These are phyloP conservation scores for Agroathelia rolfsii DNA, from an alignment of 1,284 basidiomycete genomes.

Conservation along the genomic window DNA sequence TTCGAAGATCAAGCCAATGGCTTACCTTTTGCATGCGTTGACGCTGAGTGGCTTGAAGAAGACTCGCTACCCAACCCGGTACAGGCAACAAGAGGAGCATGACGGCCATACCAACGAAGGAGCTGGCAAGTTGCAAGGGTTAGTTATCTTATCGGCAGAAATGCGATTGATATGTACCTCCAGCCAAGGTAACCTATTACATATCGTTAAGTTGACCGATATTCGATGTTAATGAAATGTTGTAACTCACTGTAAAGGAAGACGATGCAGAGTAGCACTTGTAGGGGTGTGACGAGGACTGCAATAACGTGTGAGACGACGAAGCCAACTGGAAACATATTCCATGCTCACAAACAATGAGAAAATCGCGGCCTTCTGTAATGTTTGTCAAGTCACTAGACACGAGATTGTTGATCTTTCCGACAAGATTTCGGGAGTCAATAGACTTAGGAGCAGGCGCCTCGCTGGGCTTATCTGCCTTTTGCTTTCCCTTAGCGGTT, in stretches of 20 bases:
- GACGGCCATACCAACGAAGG: constrained; percentile 39
- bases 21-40: constrained; percentile 21
- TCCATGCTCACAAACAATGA: constrained; percentile 19
- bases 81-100: constrained; percentile 46
- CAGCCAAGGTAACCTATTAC: constrained; percentile 29
- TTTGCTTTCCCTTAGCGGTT: constrained; percentile 13
- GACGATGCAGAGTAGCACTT: constrained; percentile 30
- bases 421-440: constrained; percentile 31
- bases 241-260: constrained; percentile 33
- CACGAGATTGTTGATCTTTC: constrained; percentile 51
- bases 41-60: constrained; percentile 24
- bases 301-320: constrained; percentile 5
- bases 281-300: constrained; percentile 33
- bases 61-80: constrained; percentile 32
- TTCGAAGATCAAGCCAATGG: too few species aligned
- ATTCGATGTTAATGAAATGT: too few species aligned
- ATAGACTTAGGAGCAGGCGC: constrained; percentile 4
- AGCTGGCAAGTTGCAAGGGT: constrained; percentile 17
- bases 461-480: constrained; percentile 16
- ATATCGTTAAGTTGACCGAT: too few species aligned
- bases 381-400: constrained; percentile 41
- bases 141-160: too few species aligned
- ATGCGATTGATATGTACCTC: too few species aligned
- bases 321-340: not conserved
- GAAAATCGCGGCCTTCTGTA: constrained; percentile 31